Conservation (phyloP, 192 early-diverging fungal species). For the Umbelopsis ramanniana region DNA sequence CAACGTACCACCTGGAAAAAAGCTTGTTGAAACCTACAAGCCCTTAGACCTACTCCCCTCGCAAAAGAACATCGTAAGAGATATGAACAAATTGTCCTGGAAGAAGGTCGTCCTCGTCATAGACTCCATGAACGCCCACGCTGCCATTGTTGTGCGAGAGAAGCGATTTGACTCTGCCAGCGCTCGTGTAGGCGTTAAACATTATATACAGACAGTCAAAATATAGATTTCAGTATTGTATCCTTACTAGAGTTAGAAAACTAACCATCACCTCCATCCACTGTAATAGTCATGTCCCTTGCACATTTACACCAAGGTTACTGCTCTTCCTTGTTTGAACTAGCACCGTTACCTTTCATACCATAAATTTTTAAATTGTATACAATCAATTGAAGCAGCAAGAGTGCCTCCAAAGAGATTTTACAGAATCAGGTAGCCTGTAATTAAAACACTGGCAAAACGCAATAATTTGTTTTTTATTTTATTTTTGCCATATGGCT, state of each 20-base stretch:
- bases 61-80: conserved; percentile 37
- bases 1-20: conserved; percentile 1
- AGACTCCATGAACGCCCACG: conserved; percentile 54
- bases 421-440: too few relatives aligned
- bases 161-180: conserved; percentile 38
- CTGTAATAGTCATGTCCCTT: background rate
- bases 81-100: conserved; percentile 51
- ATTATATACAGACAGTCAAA: conserved; percentile 50
- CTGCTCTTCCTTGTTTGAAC: too few relatives aligned
- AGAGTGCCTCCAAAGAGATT: too few relatives aligned
- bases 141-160: conserved; percentile 52
- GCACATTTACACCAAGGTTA: too few relatives aligned
- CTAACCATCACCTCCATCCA: background rate
- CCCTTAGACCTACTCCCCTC: conserved; percentile 35
- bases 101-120: conserved; percentile 50
- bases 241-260: background rate
- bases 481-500: too few relatives aligned
- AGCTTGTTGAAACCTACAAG: conserved; percentile 23
- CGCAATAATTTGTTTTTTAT: too few relatives aligned
- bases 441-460: too few relatives aligned
- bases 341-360: too few relatives aligned
- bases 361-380: too few relatives aligned
- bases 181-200: conserved; percentile 48
- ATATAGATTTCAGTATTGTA: conserved; percentile 1
- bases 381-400: too few relatives aligned